phyloP scores from a whole-genome alignment of 768 basidiomycete genomes.

The Mycena latifolia region DNA sequence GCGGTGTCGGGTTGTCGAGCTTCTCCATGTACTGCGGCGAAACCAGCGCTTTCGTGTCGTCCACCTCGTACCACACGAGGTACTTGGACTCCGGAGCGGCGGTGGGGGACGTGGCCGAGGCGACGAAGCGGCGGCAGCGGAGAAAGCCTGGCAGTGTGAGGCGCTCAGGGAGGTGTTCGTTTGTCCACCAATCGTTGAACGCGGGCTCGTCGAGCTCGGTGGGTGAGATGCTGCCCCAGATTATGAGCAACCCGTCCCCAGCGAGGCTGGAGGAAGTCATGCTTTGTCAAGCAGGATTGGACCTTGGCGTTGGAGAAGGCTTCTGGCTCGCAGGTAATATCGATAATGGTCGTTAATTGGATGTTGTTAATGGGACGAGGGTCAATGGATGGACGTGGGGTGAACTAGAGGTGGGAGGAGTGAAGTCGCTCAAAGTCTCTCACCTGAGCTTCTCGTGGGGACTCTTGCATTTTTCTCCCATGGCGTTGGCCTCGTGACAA shows the following conservation, averaged over 20 bases:
- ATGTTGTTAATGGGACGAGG: constrained; percentile 23
- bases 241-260: constrained; percentile 21
- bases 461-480: constrained; percentile 25
- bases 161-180: constrained; percentile 26
- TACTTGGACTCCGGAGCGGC: constrained; percentile 19
- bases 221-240: constrained; percentile 28
- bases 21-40: constrained; percentile 28
- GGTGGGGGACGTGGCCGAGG: constrained; percentile 13
- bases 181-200: constrained; percentile 27
- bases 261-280: constrained; percentile 28
- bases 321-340: constrained; percentile 9
- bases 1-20: constrained; percentile 26
- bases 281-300: constrained; percentile 21
- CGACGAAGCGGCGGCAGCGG: constrained; percentile 28
- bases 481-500: constrained; percentile 23
- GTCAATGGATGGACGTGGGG: constrained; percentile 20
- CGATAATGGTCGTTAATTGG: constrained; percentile 14
- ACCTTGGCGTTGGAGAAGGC: constrained; percentile 1
- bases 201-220: constrained; percentile 23
- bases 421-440: constrained; percentile 20
- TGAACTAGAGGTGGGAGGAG: constrained; percentile 18
- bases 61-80: constrained; percentile 29
- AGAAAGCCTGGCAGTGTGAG: constrained; percentile 28
- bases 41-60: constrained; percentile 19
- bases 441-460: constrained; percentile 21